A percentile compares a stretch with the other conserved stretches of the same genome.
Conservation (phyloP, 1,139 yeast species). For the Hanseniaspora gamundiae region DNA sequence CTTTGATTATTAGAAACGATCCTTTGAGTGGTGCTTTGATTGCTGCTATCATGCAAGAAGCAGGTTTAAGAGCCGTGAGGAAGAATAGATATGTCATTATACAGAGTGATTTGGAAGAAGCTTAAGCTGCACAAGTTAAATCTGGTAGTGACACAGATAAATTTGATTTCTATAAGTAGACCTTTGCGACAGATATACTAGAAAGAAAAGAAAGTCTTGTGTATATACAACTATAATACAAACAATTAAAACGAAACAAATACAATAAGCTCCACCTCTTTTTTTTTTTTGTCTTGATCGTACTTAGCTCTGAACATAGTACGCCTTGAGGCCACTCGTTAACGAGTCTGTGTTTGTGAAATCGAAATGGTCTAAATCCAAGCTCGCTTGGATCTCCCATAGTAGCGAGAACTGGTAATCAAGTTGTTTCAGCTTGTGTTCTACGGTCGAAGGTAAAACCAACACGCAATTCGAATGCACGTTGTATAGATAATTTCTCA, state of each 20-base stretch:
- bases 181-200: too few relatives aligned
- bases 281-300: background rate
- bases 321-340: slow-evolving; percentile 38
- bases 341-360: slow-evolving; percentile 32
- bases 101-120: slow-evolving; percentile 94
- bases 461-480: slow-evolving; percentile 23
- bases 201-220: background rate
- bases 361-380: slow-evolving; percentile 64
- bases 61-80: slow-evolving; percentile 96
- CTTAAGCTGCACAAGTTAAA: slow-evolving; percentile 92
- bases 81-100: slow-evolving; percentile 93
- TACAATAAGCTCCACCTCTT: background rate
- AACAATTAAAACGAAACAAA: background rate
- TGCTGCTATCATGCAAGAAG: slow-evolving; percentile 99
- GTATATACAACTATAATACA: background rate
- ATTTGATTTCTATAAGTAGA: slow-evolving; percentile 85
- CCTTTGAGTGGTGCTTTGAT: slow-evolving; percentile 96
- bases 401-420: slow-evolving; percentile 18
- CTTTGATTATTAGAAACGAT: slow-evolving; percentile 88
- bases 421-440: slow-evolving; percentile 15
- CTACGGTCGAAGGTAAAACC: slow-evolving; percentile 40
- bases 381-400: slow-evolving; percentile 39
- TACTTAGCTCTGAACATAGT: slow-evolving; percentile 11
- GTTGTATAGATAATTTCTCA: slow-evolving; percentile 12
- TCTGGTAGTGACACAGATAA: slow-evolving; percentile 92